Evolutionary conservation across 306 rosid genomes (phyloP), one percentile per base, ranked within the genome.

Genomic region (Styphnolobium japonicum): DNA sequence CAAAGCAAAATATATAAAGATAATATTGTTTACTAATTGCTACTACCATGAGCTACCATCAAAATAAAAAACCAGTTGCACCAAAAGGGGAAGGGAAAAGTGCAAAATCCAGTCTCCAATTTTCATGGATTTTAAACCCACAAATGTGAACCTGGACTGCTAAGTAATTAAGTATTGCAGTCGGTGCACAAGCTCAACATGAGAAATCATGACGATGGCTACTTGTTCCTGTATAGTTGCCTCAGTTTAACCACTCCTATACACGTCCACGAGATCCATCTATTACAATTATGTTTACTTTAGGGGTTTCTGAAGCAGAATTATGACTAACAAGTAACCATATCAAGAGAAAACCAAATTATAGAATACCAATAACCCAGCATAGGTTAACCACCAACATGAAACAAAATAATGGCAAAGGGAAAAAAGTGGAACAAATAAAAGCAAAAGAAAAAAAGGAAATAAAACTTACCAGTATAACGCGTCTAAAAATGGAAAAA

Each of bases 301-400:
- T 8, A 34, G 27, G 23, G 7, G 58, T 48, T 61, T 76, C 53
- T 9, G 8, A 40, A 79, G 62, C 7, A 34, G 27, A 25, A 73
- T 23, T 55, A 75, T 36, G 31, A 64, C 33, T 34, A 16, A 19
- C 40, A 79, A 48, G 62, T 10, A 61, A 43, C 48, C 43, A 75
- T 42, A 53, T 7, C 69, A 73, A 73, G 53, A 52, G 53, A 52
- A 52, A 39, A 58, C 48, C 51, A 67, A 22, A 37, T 60, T 63
- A 52, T 49, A 23, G 48, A 33, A 48, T 16, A 61, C 42, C 18
- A 39, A 67, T 66, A 79, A 78, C 55, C 66, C 10, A 72, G 82
- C 70, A 67, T 43, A 49, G 55, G 66, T 11, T 48, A 39, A 45
- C 79, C 46, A 68, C 52, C 66, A 69, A 46, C 43, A 72, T 27